phyloP scores from a whole-genome alignment of 2,329 filamentous ascomycete genomes.

The Trichophyton rubrum region DNA sequence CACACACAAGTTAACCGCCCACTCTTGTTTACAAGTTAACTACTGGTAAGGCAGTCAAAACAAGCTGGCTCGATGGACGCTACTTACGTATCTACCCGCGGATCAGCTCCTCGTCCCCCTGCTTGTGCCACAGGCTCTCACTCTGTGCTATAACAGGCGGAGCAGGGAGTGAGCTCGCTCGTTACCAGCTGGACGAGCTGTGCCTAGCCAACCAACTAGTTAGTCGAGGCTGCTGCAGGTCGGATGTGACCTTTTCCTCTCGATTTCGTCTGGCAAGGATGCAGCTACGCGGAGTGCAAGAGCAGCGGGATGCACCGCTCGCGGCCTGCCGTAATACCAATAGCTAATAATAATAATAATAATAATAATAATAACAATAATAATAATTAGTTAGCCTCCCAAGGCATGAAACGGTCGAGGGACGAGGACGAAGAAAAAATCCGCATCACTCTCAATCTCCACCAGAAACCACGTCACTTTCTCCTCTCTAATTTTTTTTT shows the following conservation, averaged over 20 bases:
- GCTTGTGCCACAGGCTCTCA: not conserved
- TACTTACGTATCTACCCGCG: not conserved
- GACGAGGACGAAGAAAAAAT: not conserved
- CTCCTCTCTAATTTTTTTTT: not conserved
- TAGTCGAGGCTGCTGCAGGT: not conserved
- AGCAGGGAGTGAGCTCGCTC: not conserved
- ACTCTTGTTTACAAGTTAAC: too few relatives aligned
- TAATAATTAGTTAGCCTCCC: too few relatives aligned
- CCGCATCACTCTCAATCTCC: not conserved
- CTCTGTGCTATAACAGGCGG: not conserved
- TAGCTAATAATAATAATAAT: too few relatives aligned
- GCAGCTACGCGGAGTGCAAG: too few relatives aligned
- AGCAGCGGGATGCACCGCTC: too few relatives aligned
- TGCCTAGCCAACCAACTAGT: too few relatives aligned
- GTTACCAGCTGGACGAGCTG: too few relatives aligned
- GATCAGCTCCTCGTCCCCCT: not conserved
- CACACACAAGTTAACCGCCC: too few relatives aligned
- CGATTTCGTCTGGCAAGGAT: too few relatives aligned
- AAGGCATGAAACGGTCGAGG: too few relatives aligned
- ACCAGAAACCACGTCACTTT: not conserved
- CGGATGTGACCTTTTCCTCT: not conserved
- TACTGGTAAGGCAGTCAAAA: not conserved
- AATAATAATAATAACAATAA: too few relatives aligned
- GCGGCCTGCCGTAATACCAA: too few relatives aligned
- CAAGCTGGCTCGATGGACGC: not conserved